A percentile compares a stretch with the other conserved stretches of the same genome.
Conservation (phyloP, 2,329 filamentous ascomycete genomes). For the Xylariomycetidae sp. region DNA sequence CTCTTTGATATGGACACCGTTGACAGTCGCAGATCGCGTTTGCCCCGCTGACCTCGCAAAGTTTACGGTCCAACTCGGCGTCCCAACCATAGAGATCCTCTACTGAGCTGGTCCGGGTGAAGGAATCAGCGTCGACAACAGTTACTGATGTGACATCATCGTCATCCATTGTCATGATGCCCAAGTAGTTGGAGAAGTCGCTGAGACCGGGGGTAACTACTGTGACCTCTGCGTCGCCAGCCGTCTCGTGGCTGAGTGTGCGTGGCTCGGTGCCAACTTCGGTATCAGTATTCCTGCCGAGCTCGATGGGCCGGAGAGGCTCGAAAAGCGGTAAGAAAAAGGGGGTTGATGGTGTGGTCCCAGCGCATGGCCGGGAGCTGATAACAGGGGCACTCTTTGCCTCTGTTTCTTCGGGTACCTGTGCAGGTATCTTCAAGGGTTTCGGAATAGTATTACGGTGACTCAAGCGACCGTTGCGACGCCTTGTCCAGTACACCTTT, state of each 20-base stretch:
- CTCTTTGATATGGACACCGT: conserved; percentile 22
- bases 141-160: conserved; percentile 22
- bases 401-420: conserved; percentile 19
- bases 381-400: conserved; percentile 15
- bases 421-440: conserved; percentile 26
- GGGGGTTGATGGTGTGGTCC: conserved; percentile 11
- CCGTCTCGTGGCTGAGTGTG: conserved; percentile 10
- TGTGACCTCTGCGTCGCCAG: too few relatives aligned
- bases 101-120: conserved; percentile 22
- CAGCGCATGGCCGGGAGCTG: conserved; percentile 11
- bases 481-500: conserved; percentile 16
- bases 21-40: conserved; percentile 14
- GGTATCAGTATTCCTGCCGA: conserved; percentile 23
- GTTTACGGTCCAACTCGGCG: conserved; percentile 37
- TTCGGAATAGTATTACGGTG: conserved; percentile 22
- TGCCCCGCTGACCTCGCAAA: conserved; percentile 16
- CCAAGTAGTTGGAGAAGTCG: conserved; percentile 36
- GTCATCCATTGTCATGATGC: conserved; percentile 25
- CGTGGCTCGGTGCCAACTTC: conserved; percentile 16
- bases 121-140: conserved; percentile 24
- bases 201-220: conserved; percentile 29
- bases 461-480: conserved; percentile 18
- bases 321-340: conserved; percentile 13
- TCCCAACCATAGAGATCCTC: conserved; percentile 52
- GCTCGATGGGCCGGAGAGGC: conserved; percentile 14